These are phyloP conservation scores for Clitocybe nebularis DNA, from an alignment of 1,284 basidiomycete species.

Conservation along the genomic window DNA sequence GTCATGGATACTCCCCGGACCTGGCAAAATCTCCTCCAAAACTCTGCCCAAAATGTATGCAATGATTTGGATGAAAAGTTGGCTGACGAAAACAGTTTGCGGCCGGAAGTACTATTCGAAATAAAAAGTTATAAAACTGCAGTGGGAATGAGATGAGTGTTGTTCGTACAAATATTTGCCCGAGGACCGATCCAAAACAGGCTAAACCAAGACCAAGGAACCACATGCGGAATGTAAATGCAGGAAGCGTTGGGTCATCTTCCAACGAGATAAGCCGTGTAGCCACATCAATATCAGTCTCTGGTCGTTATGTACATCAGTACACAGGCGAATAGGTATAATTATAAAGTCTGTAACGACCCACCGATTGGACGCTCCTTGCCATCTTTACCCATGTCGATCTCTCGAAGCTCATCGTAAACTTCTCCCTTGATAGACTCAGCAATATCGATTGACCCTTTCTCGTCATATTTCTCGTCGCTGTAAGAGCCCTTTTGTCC, in stretches of 20 bases:
- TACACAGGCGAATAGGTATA: too few species aligned
- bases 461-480: constrained; percentile 19
- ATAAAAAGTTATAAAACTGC: background rate
- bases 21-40: constrained; percentile 44
- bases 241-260: constrained; percentile 54
- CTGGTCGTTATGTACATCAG: too few species aligned
- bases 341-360: too few species aligned
- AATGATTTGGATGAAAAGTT: constrained; percentile 54
- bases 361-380: constrained; percentile 37
- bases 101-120: constrained; percentile 40
- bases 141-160: background rate
- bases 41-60: constrained; percentile 36
- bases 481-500: constrained; percentile 12
- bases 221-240: constrained; percentile 42
- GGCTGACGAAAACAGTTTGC: constrained; percentile 54
- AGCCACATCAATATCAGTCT: constrained; percentile 44
- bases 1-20: constrained; percentile 28
- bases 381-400: constrained; percentile 34
- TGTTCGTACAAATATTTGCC: constrained; percentile 48
- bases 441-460: constrained; percentile 16
- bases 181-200: constrained; percentile 54
- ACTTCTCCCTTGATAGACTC: constrained; percentile 25
- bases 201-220: constrained; percentile 47
- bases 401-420: constrained; percentile 31
- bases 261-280: constrained; percentile 50